Evolutionary conservation across 2,329 filamentous ascomycete genomes (phyloP), one percentile per base, ranked within the genome.

Genomic region (Fusarium pilosicola): DNA sequence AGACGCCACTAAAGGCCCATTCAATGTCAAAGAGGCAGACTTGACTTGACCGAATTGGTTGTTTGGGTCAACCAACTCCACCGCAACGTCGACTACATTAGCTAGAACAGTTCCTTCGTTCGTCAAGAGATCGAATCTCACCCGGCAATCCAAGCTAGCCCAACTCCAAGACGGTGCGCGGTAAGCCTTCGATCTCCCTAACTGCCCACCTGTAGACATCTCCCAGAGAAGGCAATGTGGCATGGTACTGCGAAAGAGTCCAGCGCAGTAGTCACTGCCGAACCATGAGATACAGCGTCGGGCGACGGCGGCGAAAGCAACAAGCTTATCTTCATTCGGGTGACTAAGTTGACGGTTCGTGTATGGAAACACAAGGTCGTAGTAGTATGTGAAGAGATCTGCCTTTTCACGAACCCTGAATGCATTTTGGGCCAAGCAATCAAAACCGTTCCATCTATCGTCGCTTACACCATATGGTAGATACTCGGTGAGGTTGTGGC

Each of bases 131-230:
- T 6, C 6, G 10, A 46, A 62, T 8, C 5, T 15, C 1, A 62
- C 32, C 10, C 32, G 41, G n/a, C 32, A 12, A 36, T 62, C 59
- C 7, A 62, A 12, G 41, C 22, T 58, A 4, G 51, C 59, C 59
- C 59, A 62, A 18, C 51, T 62, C 59, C 59, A 62, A 7, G 59
- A 57, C 17, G 59, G 59, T 7, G 54, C 54, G 4, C 44, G 61
- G 12, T 61, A 64, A 18, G 7, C 30, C 12, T 28, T 15, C 1
- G 55, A 32, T 3, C 55, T 30, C 42, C 20, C 28, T 14, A 48
- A 14, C 1, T 5, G 7, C 4, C n/a, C n/a, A 18, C 14, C 1
- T 3, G 14, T 13, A 18, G 18, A 20, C 26, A 32, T 32, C 28
- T 51, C n/a, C 61, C 55, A 64, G 2, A 64, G 30, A 6, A 64